Conservation (phyloP, 192 early-diverging fungal species). For the Geranomyces variabilis region DNA sequence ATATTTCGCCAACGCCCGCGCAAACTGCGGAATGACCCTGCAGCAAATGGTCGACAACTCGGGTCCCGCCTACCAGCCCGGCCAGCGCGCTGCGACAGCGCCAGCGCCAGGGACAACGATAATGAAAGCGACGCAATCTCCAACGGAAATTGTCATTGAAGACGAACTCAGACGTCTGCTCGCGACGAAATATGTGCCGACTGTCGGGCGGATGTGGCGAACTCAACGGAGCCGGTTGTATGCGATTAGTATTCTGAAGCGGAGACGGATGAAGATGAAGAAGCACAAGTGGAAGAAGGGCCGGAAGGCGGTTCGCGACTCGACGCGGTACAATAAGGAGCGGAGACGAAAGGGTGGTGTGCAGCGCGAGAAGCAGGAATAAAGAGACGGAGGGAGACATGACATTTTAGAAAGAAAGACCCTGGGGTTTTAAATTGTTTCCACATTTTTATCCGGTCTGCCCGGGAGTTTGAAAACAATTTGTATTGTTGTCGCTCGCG, state of each 20-base stretch:
- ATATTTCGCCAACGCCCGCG: neutral
- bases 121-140: neutral
- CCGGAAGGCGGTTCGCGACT: slow-evolving; percentile 47
- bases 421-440: too few relatives aligned
- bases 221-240: slow-evolving; percentile 29
- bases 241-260: slow-evolving; percentile 79
- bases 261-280: slow-evolving; percentile 90
- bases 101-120: too few relatives aligned
- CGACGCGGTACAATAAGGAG: slow-evolving; percentile 50
- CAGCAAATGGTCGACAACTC: slow-evolving; percentile 20
- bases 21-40: slow-evolving; percentile 7
- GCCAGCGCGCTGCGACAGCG: neutral
- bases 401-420: too few relatives aligned
- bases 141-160: neutral
- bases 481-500: too few relatives aligned
- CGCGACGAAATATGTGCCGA: too few relatives aligned
- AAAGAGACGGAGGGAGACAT: too few relatives aligned
- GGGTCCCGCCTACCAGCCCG: slow-evolving; percentile 13
- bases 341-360: slow-evolving; percentile 41
- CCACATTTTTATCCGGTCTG: too few relatives aligned
- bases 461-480: too few relatives aligned
- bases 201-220: neutral
- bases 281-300: slow-evolving; percentile 95
- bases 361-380: slow-evolving; percentile 48
- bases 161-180: too few relatives aligned